These are phyloP conservation scores for Quercus tomentella DNA, from an alignment of 331 rosid genomes.

Conservation along the genomic window DNA sequence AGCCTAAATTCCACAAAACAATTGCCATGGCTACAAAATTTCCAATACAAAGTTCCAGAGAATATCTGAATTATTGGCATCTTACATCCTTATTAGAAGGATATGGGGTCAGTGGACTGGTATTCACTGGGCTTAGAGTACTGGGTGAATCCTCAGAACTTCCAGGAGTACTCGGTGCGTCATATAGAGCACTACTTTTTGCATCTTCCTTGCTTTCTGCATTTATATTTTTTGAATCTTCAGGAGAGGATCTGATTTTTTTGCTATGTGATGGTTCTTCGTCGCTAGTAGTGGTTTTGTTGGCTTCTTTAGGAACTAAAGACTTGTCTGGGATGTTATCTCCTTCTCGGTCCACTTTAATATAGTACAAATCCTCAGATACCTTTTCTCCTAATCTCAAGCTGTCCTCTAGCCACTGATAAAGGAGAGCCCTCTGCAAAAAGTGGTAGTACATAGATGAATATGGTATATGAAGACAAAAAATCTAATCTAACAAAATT, in stretches of 20 bases:
- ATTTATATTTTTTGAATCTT: conserved; percentile 20
- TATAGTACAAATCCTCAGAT: conserved; percentile 55
- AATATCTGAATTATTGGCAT: conserved; percentile 10
- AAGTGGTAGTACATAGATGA: conserved; percentile 1
- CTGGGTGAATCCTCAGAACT: conserved; percentile 31
- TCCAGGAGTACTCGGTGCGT: conserved; percentile 23
- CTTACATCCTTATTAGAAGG: conserved; percentile 44
- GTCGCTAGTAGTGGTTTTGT: conserved; percentile 14
- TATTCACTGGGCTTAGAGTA: conserved; percentile 20
- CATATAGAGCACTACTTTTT: conserved; percentile 19
- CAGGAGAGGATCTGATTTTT: conserved; percentile 35
- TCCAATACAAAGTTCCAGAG: neutral
- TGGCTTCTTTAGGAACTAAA: conserved; percentile 11
- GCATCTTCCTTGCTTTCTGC: conserved; percentile 19
- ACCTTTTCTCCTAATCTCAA: conserved; percentile 69
- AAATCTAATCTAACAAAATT: neutral
- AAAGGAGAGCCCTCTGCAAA: conserved; percentile 55
- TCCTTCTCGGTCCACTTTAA: conserved; percentile 39
- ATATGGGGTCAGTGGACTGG: conserved; percentile 27
- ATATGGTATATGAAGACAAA: neutral
- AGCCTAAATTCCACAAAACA: neutral
- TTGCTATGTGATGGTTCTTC: conserved; percentile 26
- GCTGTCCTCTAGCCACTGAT: conserved; percentile 89
- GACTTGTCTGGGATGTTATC: conserved; percentile 20
- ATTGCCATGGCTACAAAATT: neutral